These are phyloP conservation scores for Sordariomycetes sp. DNA, from an alignment of 2,329 filamentous ascomycete species.

Conservation along the genomic window DNA sequence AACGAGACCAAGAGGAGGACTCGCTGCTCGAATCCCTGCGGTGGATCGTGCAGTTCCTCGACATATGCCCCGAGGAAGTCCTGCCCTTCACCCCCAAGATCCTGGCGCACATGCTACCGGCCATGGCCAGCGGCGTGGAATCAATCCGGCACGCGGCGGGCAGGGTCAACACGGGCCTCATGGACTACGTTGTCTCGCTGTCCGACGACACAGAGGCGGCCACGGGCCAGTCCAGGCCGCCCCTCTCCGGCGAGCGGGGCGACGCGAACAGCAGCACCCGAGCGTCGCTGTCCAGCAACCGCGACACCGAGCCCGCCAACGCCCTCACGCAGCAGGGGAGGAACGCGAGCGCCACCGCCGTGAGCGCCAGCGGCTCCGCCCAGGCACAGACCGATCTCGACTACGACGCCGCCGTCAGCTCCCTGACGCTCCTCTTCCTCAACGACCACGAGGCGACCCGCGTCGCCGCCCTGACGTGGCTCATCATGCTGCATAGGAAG, in stretches of 20 bases:
- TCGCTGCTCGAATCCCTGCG: constrained; percentile 80
- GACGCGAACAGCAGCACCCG: constrained; percentile 35
- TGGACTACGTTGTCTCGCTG: constrained; percentile 88
- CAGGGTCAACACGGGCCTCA: constrained; percentile 78
- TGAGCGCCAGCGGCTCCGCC: not conserved
- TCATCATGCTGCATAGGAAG: constrained; percentile 95
- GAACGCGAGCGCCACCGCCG: constrained; percentile 29
- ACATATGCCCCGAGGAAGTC: constrained; percentile 95
- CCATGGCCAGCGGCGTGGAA: constrained; percentile 85
- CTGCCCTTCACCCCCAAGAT: constrained; percentile 88
- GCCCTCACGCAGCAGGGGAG: constrained; percentile 35
- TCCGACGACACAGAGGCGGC: constrained; percentile 50
- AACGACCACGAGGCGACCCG: constrained; percentile 95
- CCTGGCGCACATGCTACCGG: constrained; percentile 80
- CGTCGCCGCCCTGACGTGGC: constrained; percentile 86
- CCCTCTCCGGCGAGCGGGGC: constrained; percentile 27
- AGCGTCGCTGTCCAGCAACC: constrained; percentile 35
- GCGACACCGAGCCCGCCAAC: constrained; percentile 41
- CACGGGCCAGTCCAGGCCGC: constrained; percentile 20
- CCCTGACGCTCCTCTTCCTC: constrained; percentile 81
- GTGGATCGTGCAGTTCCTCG: constrained; percentile 94
- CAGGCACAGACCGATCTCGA: constrained; percentile 62
- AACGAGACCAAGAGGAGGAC: constrained; percentile 56
- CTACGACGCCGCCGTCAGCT: constrained; percentile 88
- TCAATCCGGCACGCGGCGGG: constrained; percentile 78